These are phyloP conservation scores for Tulasnella sp. DNA, from an alignment of 768 basidiomycete genomes.

Conservation along the genomic window DNA sequence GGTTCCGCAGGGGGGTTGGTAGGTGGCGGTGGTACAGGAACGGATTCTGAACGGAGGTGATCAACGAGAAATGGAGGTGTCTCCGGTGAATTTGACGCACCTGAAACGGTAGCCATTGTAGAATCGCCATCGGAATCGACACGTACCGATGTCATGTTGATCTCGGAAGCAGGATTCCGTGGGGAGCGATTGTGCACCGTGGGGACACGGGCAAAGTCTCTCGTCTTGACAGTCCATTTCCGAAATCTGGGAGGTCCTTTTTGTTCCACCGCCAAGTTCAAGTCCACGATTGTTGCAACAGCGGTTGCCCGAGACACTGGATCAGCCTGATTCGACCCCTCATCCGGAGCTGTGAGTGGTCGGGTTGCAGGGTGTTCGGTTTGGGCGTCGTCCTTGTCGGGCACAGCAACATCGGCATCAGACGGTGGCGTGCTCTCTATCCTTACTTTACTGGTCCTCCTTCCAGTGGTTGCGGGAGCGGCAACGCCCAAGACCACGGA, in stretches of 20 bases:
- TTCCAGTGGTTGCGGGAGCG: no score
- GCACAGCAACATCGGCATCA: neutral
- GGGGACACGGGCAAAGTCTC: neutral
- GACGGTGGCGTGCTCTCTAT: conserved; percentile 12
- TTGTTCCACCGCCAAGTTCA: neutral
- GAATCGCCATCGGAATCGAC: no score
- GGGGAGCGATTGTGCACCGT: neutral
- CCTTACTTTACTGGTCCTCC: conserved; percentile 5
- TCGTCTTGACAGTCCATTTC: conserved; percentile 1
- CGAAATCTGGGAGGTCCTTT: conserved; percentile 1
- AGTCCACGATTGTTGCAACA: neutral
- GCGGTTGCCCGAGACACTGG: neutral
- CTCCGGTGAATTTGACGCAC: no score
- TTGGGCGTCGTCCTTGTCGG: neutral
- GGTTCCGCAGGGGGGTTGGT: neutral
- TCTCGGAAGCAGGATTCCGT: neutral
- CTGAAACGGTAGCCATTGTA: no score
- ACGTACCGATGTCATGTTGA: neutral
- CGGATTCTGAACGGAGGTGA: neutral
- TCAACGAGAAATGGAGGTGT: no score
- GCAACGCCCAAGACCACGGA: neutral
- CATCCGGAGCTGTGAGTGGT: neutral
- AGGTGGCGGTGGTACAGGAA: neutral
- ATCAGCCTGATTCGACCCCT: neutral
- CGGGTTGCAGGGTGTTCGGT: neutral